Conservation (phyloP, 202 grass and related monocot genomes). For the Schoenoplectus triqueter region DNA sequence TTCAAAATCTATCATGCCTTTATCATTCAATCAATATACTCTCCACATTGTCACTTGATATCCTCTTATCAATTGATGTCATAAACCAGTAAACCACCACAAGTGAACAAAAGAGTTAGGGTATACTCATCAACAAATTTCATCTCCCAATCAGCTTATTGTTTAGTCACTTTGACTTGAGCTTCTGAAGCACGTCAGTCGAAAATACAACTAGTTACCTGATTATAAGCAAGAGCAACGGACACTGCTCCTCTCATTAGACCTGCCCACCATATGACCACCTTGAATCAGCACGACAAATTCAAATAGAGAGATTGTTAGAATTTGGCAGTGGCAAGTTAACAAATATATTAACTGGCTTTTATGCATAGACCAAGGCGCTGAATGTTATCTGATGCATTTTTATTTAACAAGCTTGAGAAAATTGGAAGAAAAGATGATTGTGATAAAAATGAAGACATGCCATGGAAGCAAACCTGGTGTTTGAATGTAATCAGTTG, state of each 20-base stretch:
- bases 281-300: constrained; percentile 43
- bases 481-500: constrained; percentile 82
- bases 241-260: constrained; percentile 88
- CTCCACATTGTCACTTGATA: not conserved
- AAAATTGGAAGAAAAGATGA: constrained; percentile 1
- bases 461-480: constrained; percentile 54
- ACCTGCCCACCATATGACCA: constrained; percentile 93
- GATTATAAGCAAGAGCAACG: constrained; percentile 77
- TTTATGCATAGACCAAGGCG: not conserved
- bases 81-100: too few relatives aligned
- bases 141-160: not conserved
- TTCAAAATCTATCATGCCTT: not conserved
- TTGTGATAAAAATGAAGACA: not conserved
- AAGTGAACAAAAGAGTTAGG: not conserved
- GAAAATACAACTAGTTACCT: constrained; percentile 44
- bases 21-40: not conserved
- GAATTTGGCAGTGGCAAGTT: constrained; percentile 7
- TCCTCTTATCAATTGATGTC: too few relatives aligned
- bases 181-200: not conserved
- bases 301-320: not conserved
- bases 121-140: not conserved
- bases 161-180: constrained; percentile 20
- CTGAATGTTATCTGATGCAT: not conserved
- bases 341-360: constrained; percentile 11
- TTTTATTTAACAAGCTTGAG: not conserved